phyloP scores from a whole-genome alignment of 345 rosid genomes.

The Cochlearia excelsa region DNA sequence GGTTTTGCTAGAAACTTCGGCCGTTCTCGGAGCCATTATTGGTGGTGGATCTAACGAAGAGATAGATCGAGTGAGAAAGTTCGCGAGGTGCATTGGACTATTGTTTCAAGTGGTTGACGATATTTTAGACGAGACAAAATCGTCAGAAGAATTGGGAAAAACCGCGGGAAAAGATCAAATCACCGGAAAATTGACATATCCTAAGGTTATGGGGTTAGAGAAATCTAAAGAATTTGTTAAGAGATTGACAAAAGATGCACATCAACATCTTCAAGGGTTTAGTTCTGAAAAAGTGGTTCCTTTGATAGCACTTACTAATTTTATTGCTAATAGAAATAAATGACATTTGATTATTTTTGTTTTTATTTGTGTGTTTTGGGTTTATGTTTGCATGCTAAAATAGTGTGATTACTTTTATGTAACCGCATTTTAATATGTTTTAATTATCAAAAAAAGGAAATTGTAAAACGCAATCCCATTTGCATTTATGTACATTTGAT shows the following conservation, averaged over 20 bases:
- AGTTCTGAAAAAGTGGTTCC: constrained; percentile 68
- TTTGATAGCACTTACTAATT: constrained; percentile 72
- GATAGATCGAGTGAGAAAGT: constrained; percentile 69
- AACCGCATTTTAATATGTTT: constrained; percentile 14
- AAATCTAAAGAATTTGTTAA: constrained; percentile 64
- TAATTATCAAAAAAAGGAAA: background rate
- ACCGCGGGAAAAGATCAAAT: constrained; percentile 89
- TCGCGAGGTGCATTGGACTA: constrained; percentile 67
- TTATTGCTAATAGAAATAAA: constrained; percentile 76
- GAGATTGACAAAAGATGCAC: constrained; percentile 64
- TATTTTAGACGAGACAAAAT: constrained; percentile 81
- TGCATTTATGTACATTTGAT: constrained; percentile 4
- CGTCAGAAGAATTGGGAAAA: constrained; percentile 83
- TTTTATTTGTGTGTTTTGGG: constrained; percentile 14
- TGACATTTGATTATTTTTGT: constrained; percentile 17
- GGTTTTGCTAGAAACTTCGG: constrained; percentile 64
- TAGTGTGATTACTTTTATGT: constrained; percentile 26
- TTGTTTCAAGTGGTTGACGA: constrained; percentile 96
- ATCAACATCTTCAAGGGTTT: constrained; percentile 55
- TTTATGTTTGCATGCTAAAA: constrained; percentile 29
- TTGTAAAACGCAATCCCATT: constrained; percentile 11
- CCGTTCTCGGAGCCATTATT: constrained; percentile 77
- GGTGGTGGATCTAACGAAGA: constrained; percentile 71
- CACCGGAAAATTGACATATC: constrained; percentile 70
- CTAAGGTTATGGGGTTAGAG: constrained; percentile 71